Evolutionary conservation across 1,139 yeast genomes (phyloP).

Genomic region (Eremothecium cymbalariae): DNA sequence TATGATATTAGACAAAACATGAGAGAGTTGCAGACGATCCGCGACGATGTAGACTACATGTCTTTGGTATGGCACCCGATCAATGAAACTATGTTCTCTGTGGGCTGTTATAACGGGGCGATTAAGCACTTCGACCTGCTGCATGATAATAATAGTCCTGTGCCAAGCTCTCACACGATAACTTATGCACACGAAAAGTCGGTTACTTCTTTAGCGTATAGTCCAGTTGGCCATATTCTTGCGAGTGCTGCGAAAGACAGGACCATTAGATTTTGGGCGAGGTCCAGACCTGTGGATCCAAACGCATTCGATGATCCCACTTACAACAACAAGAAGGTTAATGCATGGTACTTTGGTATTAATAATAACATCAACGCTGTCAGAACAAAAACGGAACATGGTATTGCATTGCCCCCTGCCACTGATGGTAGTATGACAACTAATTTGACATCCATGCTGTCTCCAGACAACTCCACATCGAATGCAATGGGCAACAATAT

Average conservation of each 20-base stretch:
- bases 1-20: conserved; percentile 72
- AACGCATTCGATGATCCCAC: conserved; percentile 76
- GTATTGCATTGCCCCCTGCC: conserved; percentile 30
- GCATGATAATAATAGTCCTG: conserved; percentile 24
- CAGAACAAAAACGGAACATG: conserved; percentile 29
- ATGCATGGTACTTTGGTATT: conserved; percentile 67
- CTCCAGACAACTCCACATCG: not conserved
- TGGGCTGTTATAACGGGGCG: conserved; percentile 88
- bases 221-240: conserved; percentile 85
- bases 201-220: conserved; percentile 81
- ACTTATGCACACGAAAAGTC: conserved; percentile 95
- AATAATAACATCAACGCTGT: conserved; percentile 57
- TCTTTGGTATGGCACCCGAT: conserved; percentile 90
- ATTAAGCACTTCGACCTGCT: conserved; percentile 68
- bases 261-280: conserved; percentile 90
- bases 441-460: not conserved
- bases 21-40: conserved; percentile 64
- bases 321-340: conserved; percentile 61
- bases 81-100: conserved; percentile 68
- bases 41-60: conserved; percentile 81
- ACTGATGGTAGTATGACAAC: conserved; percentile 5
- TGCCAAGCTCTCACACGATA: conserved; percentile 46
- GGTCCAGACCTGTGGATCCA: conserved; percentile 87
- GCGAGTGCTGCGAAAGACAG: conserved; percentile 93
- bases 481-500: conserved; percentile 3